A percentile compares a stretch with the other conserved stretches of the same genome.
phyloP scores from a whole-genome alignment of 495 filamentous ascomycete species.

The Poronia punctata region DNA sequence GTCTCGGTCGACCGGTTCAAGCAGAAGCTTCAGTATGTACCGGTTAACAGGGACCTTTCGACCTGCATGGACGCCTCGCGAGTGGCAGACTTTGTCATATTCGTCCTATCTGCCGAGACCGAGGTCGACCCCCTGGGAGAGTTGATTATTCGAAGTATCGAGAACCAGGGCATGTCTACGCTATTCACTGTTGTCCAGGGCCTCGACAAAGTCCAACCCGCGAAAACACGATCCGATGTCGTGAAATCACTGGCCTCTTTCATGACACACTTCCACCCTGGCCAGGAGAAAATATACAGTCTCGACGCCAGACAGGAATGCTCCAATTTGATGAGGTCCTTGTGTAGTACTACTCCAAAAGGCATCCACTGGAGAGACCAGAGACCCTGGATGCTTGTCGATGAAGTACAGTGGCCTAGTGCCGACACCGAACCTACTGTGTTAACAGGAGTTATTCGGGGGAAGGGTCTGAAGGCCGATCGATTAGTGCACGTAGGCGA shows the following conservation, averaged over 20 bases:
- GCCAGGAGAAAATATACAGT: conserved; percentile 78
- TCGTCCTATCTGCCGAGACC: conserved; percentile 70
- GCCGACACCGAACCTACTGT: conserved; percentile 51
- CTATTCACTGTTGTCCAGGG: conserved; percentile 73
- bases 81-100: conserved; percentile 80
- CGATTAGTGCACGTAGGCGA: conserved; percentile 85
- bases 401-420: conserved; percentile 65
- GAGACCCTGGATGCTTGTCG: conserved; percentile 87
- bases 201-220: conserved; percentile 66
- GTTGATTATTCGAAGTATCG: conserved; percentile 72
- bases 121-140: conserved; percentile 82
- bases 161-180: conserved; percentile 89
- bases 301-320: conserved; percentile 83
- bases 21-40: conserved; percentile 81
- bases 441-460: conserved; percentile 81
- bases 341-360: conserved; percentile 86
- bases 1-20: conserved; percentile 83
- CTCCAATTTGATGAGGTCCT: conserved; percentile 76
- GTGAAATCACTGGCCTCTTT: conserved; percentile 77
- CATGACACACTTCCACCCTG: conserved; percentile 87
- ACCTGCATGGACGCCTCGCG: conserved; percentile 77
- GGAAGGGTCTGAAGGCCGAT: conserved; percentile 80
- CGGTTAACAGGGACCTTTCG: conserved; percentile 62
- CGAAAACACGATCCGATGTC: conserved; percentile 69
- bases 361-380: conserved; percentile 91